phyloP scores from a whole-genome alignment of 495 filamentous ascomycete species.

The Aspergillus haitiensis region DNA sequence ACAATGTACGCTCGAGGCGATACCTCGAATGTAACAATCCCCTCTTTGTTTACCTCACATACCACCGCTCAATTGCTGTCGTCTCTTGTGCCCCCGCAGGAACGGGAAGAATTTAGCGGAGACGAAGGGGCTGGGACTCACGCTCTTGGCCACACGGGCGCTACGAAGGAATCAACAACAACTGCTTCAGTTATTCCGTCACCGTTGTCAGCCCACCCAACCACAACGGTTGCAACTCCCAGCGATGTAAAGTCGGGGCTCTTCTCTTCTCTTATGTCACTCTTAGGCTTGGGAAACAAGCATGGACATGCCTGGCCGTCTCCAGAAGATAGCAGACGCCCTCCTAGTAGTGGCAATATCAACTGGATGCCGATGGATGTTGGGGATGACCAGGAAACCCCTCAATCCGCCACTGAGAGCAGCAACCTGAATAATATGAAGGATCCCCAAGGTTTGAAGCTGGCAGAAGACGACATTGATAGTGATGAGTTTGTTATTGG shows the following conservation, averaged over 20 bases:
- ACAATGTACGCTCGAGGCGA: slow-evolving; percentile 97
- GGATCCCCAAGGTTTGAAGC: slow-evolving; percentile 25
- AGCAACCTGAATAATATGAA: slow-evolving; percentile 6
- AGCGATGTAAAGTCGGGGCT: slow-evolving; percentile 48
- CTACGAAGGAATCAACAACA: slow-evolving; percentile 31
- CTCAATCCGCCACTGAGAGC: slow-evolving; percentile 13
- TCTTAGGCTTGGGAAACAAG: slow-evolving; percentile 53
- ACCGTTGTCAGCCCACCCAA: slow-evolving; percentile 30
- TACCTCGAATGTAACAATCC: slow-evolving; percentile 91
- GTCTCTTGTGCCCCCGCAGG: slow-evolving; percentile 75
- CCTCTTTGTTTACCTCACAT: slow-evolving; percentile 89
- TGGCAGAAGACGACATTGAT: slow-evolving; percentile 29
- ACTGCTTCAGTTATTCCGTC: slow-evolving; percentile 24
- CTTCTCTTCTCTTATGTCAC: slow-evolving; percentile 53
- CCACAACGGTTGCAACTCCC: slow-evolving; percentile 21
- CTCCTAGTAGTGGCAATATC: slow-evolving; percentile 79
- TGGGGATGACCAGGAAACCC: slow-evolving; percentile 58
- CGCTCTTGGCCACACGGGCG: slow-evolving; percentile 24
- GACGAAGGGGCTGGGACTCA: slow-evolving; percentile 44
- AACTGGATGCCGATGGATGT: slow-evolving; percentile 74
- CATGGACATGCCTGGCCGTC: slow-evolving; percentile 24
- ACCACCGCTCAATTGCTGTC: slow-evolving; percentile 94
- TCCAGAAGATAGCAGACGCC: slow-evolving; percentile 60
- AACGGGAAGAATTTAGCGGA: slow-evolving; percentile 53
- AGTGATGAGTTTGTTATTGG: slow-evolving; percentile 85